phyloP scores from a whole-genome alignment of 2,329 filamentous ascomycete species.

The Pleurostoma richardsiae region DNA sequence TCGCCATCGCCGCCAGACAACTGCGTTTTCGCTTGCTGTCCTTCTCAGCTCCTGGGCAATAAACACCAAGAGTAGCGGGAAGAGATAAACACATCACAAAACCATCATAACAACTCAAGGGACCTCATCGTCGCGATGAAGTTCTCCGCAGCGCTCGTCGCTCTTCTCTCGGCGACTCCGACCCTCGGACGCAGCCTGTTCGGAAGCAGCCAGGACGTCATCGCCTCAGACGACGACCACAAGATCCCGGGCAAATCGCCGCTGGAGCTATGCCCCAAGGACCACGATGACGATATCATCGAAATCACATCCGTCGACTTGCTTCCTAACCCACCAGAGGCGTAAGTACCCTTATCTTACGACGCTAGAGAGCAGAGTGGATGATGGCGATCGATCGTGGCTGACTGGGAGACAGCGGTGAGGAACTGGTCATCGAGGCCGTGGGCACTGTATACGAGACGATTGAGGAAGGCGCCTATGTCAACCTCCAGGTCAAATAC shows the following conservation, averaged over 20 bases:
- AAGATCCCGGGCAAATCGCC: conserved; percentile 83
- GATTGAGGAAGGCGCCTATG: conserved; percentile 74
- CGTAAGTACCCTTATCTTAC: conserved; percentile 53
- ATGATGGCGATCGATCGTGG: neutral
- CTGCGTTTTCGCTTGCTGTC: too few species aligned
- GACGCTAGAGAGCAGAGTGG: neutral
- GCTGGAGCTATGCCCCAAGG: conserved; percentile 66
- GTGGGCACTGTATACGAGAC: conserved; percentile 66
- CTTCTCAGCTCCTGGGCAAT: too few species aligned
- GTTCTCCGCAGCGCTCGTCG: conserved; percentile 35
- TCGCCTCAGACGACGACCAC: conserved; percentile 41
- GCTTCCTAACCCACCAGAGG: conserved; percentile 75
- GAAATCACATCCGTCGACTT: conserved; percentile 76
- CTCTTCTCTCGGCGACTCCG: conserved; percentile 39
- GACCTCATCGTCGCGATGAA: conserved; percentile 25
- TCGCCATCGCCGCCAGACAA: too few species aligned
- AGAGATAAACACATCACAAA: too few species aligned
- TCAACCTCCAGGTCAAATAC: conserved; percentile 85
- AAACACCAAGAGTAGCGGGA: too few species aligned
- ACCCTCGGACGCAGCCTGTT: conserved; percentile 41
- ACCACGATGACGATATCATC: conserved; percentile 66
- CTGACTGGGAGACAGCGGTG: conserved; percentile 52
- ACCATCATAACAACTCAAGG: too few species aligned
- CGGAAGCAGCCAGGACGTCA: conserved; percentile 39
- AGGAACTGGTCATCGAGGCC: conserved; percentile 73